Conservation (phyloP, 2,329 filamentous ascomycete species). For the Botrytis aclada region DNA sequence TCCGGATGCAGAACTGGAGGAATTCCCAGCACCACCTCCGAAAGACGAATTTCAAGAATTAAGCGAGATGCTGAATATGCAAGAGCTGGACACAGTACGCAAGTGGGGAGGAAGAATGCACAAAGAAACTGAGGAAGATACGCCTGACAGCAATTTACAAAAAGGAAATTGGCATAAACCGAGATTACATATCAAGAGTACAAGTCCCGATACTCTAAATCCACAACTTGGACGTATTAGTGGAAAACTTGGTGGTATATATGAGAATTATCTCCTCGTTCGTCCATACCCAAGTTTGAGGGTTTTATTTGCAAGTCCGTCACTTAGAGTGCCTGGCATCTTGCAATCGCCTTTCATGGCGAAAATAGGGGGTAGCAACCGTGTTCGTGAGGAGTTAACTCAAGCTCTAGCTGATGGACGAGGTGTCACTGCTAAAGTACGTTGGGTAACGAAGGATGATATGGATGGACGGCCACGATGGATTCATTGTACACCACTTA, state of each 20-base stretch:
- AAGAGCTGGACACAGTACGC: slow-evolving; percentile 63
- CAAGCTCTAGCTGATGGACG: slow-evolving; percentile 64
- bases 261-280: slow-evolving; percentile 60
- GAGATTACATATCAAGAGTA: slow-evolving; percentile 43
- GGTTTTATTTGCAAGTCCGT: slow-evolving; percentile 67
- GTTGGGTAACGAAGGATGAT: slow-evolving; percentile 58
- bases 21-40: slow-evolving; percentile 23
- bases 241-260: slow-evolving; percentile 43
- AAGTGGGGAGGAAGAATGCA: slow-evolving; percentile 64
- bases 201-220: slow-evolving; percentile 28
- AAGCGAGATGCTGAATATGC: slow-evolving; percentile 65
- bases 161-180: slow-evolving; percentile 42
- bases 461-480: slow-evolving; percentile 60
- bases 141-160: slow-evolving; percentile 39
- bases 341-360: slow-evolving; percentile 58
- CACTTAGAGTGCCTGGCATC: slow-evolving; percentile 64
- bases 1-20: slow-evolving; percentile 16
- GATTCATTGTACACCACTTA: slow-evolving; percentile 74
- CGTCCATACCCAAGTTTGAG: slow-evolving; percentile 63
- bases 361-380: slow-evolving; percentile 49
- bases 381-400: slow-evolving; percentile 48
- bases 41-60: slow-evolving; percentile 65
- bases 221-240: slow-evolving; percentile 24
- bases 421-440: slow-evolving; percentile 71
- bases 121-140: slow-evolving; percentile 44